Conservation (phyloP, 2,329 filamentous ascomycete genomes). For the Aspergillus sojae region DNA sequence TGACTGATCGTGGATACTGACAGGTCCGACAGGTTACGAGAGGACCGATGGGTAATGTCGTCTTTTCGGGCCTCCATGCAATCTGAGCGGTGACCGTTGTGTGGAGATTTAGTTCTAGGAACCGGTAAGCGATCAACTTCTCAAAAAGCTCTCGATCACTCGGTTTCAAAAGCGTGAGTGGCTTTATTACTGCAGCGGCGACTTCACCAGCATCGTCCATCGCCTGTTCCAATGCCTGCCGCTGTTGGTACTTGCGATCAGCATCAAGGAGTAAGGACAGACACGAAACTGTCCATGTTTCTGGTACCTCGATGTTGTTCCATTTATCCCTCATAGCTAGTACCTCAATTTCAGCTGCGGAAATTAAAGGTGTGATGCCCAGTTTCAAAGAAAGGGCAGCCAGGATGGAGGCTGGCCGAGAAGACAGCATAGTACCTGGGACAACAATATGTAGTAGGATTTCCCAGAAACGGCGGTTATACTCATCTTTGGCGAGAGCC, state of each 20-base stretch:
- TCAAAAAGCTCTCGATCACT: background rate
- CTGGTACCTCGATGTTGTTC: conserved; percentile 52
- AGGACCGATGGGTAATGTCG: conserved; percentile 47
- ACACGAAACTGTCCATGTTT: conserved; percentile 55
- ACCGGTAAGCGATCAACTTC: conserved; percentile 7
- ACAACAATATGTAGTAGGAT: conserved; percentile 52
- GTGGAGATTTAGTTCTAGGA: conserved; percentile 52
- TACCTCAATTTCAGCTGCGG: conserved; percentile 48
- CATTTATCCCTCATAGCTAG: conserved; percentile 47
- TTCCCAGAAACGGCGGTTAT: conserved; percentile 51
- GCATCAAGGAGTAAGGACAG: conserved; percentile 52
- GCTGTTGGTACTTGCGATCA: conserved; percentile 38
- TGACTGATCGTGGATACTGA: conserved; percentile 53
- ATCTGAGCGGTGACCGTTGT: conserved; percentile 48
- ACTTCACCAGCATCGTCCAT: background rate
- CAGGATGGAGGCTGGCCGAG: conserved; percentile 50
- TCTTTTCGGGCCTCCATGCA: conserved; percentile 53
- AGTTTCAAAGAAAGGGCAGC: conserved; percentile 54
- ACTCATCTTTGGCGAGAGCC: conserved; percentile 39
- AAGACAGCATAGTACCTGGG: conserved; percentile 51
- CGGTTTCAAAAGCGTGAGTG: background rate
- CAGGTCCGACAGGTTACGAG: conserved; percentile 46
- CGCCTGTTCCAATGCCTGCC: conserved; percentile 6
- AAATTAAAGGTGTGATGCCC: conserved; percentile 47
- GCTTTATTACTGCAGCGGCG: background rate